Evolutionary conservation across 2,329 filamentous ascomycete genomes (phyloP), one percentile per base, ranked within the genome.

Genomic region (Trichoderma gracile): DNA sequence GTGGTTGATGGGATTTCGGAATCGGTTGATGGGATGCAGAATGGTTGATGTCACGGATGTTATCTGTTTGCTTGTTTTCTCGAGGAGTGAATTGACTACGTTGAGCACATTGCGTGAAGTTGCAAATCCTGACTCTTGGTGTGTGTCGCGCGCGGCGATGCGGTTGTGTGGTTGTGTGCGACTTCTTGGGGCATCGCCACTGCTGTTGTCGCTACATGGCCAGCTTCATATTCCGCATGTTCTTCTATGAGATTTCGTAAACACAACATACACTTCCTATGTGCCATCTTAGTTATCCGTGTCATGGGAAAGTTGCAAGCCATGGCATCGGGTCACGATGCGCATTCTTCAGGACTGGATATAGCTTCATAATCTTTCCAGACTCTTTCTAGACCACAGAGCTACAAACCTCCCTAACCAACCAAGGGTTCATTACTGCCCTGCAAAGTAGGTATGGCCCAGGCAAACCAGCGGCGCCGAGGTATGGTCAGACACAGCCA

Each of bases 401-500:
- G 33, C 33, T 38, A 38, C 33, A 38, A 38, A 38, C 14, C 33
- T 14, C 9, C 9, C n/a, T n/a, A n/a, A 14, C 5, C 33, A 38
- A 38, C 33, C 5, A 3, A 14, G 10, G 12, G 33, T 38, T 38
- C 12, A n/a, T 25, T 12, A n/a, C 47, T 12, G 33, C 25, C 25
- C 49, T 15, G 47, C 14, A 42, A 42, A 42, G 17, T 6, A 17
- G 3, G 40, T 17, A 14, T n/a, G n/a, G n/a, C n/a, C n/a, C n/a
- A 25, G 46, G 30, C 33, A 33, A 43, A 46, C 57, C 46, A 27
- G 38, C 33, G 46, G 33, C 46, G 21, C 46, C 33, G 30, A 40
- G 46, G 25, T 52, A n/a, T 25, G 23, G n/a, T 38, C n/a, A n/a
- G 49, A 33, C 4, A 8, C n/a, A 57, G 19, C 61, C 61, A 63